These are phyloP conservation scores for Parmelia sp. DNA, from an alignment of 495 filamentous ascomycete species.

Conservation along the genomic window DNA sequence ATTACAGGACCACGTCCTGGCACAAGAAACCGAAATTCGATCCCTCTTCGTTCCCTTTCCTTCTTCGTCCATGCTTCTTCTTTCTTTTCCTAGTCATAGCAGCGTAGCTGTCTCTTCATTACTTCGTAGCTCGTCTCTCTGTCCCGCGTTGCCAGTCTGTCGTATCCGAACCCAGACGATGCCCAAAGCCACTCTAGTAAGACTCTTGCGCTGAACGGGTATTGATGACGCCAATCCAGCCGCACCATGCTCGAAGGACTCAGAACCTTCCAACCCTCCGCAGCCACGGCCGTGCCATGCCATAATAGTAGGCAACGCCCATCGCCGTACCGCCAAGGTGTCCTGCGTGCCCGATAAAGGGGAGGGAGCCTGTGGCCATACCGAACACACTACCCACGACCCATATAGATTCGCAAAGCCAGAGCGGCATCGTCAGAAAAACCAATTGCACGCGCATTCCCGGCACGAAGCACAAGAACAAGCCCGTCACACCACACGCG, in stretches of 20 bases:
- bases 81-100: neutral
- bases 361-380: neutral
- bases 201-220: neutral
- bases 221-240: neutral
- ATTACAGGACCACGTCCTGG: neutral
- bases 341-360: conserved; percentile 11
- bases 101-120: neutral
- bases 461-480: neutral
- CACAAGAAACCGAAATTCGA: neutral
- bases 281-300: neutral
- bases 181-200: neutral
- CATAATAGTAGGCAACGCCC: conserved; percentile 8
- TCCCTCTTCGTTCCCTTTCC: neutral
- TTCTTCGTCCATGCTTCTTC: neutral
- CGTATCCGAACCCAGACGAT: too few species aligned
- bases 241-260: neutral
- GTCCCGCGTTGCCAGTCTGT: too few species aligned
- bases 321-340: conserved; percentile 19
- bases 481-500: neutral
- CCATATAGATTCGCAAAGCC: neutral
- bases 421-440: neutral
- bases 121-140: neutral
- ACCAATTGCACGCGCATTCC: neutral
- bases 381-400: conserved; percentile 1
- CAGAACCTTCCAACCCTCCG: neutral